phyloP scores from a whole-genome alignment of 129 eudicot species.

The Scalesia atractyloides region DNA sequence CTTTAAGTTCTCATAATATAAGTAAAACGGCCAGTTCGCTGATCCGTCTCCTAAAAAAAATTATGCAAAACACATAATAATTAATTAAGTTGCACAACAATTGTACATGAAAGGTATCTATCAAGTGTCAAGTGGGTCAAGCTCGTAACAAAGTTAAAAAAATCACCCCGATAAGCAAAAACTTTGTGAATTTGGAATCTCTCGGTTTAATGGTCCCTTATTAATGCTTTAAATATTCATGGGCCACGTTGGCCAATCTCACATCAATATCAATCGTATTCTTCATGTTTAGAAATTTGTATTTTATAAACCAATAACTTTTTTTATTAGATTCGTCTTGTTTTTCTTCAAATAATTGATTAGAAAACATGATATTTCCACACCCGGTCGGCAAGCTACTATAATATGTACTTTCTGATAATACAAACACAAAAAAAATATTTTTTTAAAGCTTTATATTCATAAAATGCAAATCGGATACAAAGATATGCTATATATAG shows the following conservation, averaged over 20 bases:
- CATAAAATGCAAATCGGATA: too few relatives aligned
- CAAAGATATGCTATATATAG: too few relatives aligned
- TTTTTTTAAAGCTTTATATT: too few relatives aligned
- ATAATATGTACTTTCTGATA: too few relatives aligned
- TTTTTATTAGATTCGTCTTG: neutral
- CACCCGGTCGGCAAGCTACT: too few relatives aligned
- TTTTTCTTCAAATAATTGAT: neutral
- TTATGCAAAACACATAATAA: neutral
- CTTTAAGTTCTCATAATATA: too few relatives aligned
- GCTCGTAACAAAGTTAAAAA: neutral
- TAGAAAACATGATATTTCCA: neutral
- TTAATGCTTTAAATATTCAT: slow-evolving; percentile 9
- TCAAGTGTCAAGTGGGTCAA: slow-evolving; percentile 13
- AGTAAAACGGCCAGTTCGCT: too few relatives aligned
- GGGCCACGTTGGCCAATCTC: slow-evolving; percentile 17
- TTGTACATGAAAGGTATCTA: neutral
- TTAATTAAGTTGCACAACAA: neutral
- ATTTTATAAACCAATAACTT: neutral
- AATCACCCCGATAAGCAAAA: slow-evolving; percentile 8
- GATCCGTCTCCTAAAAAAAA: too few relatives aligned
- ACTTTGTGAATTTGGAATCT: neutral
- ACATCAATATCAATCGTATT: slow-evolving; percentile 19
- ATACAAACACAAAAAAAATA: too few relatives aligned
- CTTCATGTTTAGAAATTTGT: slow-evolving; percentile 13
- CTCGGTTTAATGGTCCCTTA: slow-evolving; percentile 4